Evolutionary conservation across 352 stramenopile genomes (phyloP).

Genomic region (Globisporangium barbulae): DNA sequence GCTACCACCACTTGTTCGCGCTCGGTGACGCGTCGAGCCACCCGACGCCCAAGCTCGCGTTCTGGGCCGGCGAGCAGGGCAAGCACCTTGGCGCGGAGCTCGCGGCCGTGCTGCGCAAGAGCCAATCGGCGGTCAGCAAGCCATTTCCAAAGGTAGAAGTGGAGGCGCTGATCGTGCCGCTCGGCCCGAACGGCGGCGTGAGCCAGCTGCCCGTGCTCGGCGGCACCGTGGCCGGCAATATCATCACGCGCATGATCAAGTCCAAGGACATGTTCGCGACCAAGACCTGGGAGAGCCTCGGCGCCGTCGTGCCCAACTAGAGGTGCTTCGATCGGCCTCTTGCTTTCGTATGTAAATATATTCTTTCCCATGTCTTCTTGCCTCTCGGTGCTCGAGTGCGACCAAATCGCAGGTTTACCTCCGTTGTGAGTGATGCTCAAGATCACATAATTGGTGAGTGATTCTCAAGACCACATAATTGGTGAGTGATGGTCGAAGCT

Average conservation of each 20-base stretch:
- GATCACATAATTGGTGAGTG: background rate
- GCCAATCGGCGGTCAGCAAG: constrained; percentile 1
- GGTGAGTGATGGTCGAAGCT: background rate
- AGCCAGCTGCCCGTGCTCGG: constrained; percentile 49
- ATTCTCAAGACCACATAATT: background rate
- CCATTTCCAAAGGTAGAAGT: constrained; percentile 24
- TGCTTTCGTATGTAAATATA: background rate
- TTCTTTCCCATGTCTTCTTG: background rate
- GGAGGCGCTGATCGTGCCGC: constrained; percentile 34
- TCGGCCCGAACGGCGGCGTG: constrained; percentile 53
- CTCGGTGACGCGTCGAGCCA: constrained; percentile 58
- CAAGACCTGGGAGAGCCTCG: constrained; percentile 33
- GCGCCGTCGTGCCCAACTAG: constrained; percentile 21
- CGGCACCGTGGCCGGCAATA: constrained; percentile 47
- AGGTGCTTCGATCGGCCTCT: background rate
- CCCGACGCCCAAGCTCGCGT: constrained; percentile 37
- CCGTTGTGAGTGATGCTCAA: too few relatives aligned
- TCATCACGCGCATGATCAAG: constrained; percentile 46
- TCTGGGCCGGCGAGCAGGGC: constrained; percentile 34
- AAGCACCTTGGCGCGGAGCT: constrained; percentile 15
- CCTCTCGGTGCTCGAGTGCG: background rate
- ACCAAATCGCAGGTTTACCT: too few relatives aligned
- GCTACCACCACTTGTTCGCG: constrained; percentile 47
- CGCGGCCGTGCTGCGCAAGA: background rate
- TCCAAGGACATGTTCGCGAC: constrained; percentile 43